Evolutionary conservation across 176 grass and related monocot genomes (phyloP), one percentile per base, ranked within the genome.

Genomic region (Alopecurus myosuroides): DNA sequence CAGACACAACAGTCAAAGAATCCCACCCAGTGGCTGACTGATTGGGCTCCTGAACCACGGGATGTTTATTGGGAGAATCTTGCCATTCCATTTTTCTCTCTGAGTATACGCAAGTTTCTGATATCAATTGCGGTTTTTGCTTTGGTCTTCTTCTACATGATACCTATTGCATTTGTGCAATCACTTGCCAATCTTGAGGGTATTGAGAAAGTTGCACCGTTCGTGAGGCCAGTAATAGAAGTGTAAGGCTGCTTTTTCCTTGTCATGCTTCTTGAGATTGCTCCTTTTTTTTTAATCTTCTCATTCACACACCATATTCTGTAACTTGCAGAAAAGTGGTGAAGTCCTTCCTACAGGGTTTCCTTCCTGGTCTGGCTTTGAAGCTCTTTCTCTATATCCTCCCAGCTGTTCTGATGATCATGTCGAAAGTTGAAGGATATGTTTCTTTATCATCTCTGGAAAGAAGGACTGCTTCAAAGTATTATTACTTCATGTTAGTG

Each of bases 121-220:
- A 98, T 98, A 78, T 88, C 96, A 49, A 79, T 92, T 49, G 73
- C 89, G 3, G 86, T 98, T 15, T 98, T 98, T 88, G 89, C 89
- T 34, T 81, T 98, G 56, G 81, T 98, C 15, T 98, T 98, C 86
- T 98, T 95, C 84, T 98, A 98, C 86, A 89, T 98, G 93, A 98
- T 95, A 45, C 97, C 97, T 12, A 98, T 98, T 62, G 89, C 93
- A 31, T 95, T 98, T 83, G 97, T 98, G 69, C 97, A 95, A 87
- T 98, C 97, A 37, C 97, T 98, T 84, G 97, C 97, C 77, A 98
- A 98, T 94, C 94, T 98, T 20, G 97, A 98, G 86, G 93, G 93
- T 82, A 88, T 98, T 65, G 97, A 98, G 90, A 95, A 94, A 79
- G 93, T 98, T 78, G 97, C 97, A 53, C 97, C 97, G 19, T 98